Evolutionary conservation across 148 eudicot genomes (phyloP).

Genomic region (Dysphania ambrosioides): DNA sequence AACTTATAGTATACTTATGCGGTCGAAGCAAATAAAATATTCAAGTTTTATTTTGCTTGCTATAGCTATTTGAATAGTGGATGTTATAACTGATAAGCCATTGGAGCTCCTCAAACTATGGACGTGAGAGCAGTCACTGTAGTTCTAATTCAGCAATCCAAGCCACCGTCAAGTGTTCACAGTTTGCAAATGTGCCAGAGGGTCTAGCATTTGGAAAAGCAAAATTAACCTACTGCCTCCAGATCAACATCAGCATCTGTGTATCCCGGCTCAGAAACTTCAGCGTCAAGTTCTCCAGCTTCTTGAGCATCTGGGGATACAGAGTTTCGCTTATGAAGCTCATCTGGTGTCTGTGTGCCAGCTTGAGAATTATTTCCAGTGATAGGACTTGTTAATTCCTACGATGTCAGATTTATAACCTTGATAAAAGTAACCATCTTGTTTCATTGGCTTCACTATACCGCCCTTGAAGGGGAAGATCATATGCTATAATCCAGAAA

Average conservation of each 20-base stretch:
- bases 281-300: constrained; percentile 72
- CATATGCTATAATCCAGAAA: no score
- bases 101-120: not conserved
- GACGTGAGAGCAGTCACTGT: not conserved
- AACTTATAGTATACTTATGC: no score
- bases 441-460: no score
- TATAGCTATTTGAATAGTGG: not conserved
- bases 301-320: constrained; percentile 63
- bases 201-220: not conserved
- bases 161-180: not conserved
- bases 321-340: constrained; percentile 59
- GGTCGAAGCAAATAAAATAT: no score
- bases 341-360: constrained; percentile 62
- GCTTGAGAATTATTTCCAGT: constrained; percentile 53
- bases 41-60: not conserved
- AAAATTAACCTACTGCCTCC: constrained; percentile 41
- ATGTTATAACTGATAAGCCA: not conserved
- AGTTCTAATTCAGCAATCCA: not conserved
- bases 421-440: no score
- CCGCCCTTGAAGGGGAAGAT: no score
- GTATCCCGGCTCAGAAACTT: constrained; percentile 63
- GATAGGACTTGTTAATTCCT: constrained; percentile 47
- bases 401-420: no score
- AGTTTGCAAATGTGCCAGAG: not conserved
- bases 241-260: constrained; percentile 73